Base-by-base conservation (phyloP, 1,284 basidiomycete genomes). In the Pseudomicrostroma phylloplanum region DNA sequence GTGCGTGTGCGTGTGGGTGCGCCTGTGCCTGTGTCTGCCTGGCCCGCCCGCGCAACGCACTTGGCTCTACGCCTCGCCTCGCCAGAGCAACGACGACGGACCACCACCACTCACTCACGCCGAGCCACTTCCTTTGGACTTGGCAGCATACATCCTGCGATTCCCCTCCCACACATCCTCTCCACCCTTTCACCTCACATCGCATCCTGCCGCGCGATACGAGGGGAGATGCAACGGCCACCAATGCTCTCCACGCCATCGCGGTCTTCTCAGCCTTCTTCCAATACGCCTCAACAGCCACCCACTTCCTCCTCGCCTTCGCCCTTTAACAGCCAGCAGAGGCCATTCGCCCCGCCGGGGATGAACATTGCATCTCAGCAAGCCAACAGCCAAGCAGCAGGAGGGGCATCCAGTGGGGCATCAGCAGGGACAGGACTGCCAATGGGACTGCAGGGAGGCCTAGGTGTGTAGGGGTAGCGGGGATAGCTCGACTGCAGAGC, bases 291-390 rank as follows among this genome's bases (percentile, higher is more conserved):
- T 17, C 51, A 54, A 21, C 51, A 54, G 21, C 25, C 51, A 54
- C 17, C 17, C 43, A n/a, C 43, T 48, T 48, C 43, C 43, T 48
- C 43, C 6, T 21, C 43, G 15, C 17, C 43, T 21, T 54, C 51
- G 15, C 51, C 15, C 51, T 54, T 54, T 54, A 25, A 19, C 13
- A 25, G 17, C 51, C 51, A 54, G n/a, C 51, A 54, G 25, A 54
- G 51, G 21, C 51, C 51, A 25, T 21, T 13, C 23, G 13, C 26
- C 13, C 51, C 51, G 17, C 51, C 51, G 15, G 51, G 51, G 13
- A 54, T 54, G 17, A 54, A 54, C 51, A 19, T 54, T 54, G 21
- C n/a, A 6, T 23, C 17, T n/a, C 17, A n/a, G 12, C 46, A 48
- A 48, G 30, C 4, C 30, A 36, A 36, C 30, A 36, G 30, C 9